phyloP scores from a whole-genome alignment of 1,284 basidiomycete genomes.

The Gymnopus androsaceus region DNA sequence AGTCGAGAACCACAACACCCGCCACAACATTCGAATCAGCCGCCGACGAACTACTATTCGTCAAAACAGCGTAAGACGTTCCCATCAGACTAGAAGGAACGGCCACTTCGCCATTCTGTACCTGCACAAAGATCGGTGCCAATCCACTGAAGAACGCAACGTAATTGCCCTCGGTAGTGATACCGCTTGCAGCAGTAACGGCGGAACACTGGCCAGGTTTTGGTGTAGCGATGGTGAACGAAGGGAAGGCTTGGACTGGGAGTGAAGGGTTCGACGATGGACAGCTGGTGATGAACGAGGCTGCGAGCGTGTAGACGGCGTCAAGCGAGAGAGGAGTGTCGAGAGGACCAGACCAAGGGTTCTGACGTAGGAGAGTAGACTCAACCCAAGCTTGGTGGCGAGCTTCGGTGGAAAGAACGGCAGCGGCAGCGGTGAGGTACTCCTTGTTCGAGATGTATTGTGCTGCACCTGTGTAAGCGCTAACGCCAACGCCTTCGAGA shows the following conservation, averaged over 20 bases:
- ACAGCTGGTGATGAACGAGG: constrained; percentile 47
- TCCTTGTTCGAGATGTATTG: constrained; percentile 40
- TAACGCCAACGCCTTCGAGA: constrained; percentile 56
- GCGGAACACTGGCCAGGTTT: constrained; percentile 11
- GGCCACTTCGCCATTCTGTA: neutral
- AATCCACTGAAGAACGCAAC: neutral
- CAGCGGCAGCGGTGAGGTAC: constrained; percentile 35
- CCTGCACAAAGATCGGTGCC: neutral
- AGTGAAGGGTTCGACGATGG: constrained; percentile 48
- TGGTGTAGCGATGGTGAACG: constrained; percentile 25
- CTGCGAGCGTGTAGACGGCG: constrained; percentile 47
- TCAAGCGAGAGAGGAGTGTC: constrained; percentile 45
- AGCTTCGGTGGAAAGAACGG: constrained; percentile 45
- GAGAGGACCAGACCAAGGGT: constrained; percentile 41
- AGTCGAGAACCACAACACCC: neutral
- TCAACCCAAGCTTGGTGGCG: constrained; percentile 56
- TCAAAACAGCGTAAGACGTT: neutral
- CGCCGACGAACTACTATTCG: neutral
- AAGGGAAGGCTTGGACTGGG: constrained; percentile 44
- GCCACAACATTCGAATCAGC: neutral
- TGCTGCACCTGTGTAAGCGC: constrained; percentile 57
- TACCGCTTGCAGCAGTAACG: neutral
- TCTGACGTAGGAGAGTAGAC: constrained; percentile 45
- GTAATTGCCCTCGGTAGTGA: neutral
- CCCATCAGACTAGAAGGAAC: neutral